These are phyloP conservation scores for Calonectria hongkongensis DNA, from an alignment of 2,329 filamentous ascomycete genomes.

Conservation along the genomic window DNA sequence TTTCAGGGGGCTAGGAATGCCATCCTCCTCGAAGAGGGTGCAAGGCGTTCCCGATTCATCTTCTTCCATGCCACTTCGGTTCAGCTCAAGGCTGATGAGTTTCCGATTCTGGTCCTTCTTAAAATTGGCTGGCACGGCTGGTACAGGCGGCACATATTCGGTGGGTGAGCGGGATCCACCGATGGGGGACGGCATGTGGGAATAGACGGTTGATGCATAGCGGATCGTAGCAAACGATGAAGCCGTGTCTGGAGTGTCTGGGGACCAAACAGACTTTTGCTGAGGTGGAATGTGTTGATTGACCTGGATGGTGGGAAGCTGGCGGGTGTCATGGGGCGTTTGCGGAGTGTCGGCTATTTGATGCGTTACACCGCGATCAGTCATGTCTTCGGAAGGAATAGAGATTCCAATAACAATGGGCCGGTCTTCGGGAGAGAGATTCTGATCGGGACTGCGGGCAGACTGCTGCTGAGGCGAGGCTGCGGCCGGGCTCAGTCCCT, in stretches of 20 bases:
- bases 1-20: conserved; percentile 64
- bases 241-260: conserved; percentile 74
- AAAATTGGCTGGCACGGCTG: conserved; percentile 70
- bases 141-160: conserved; percentile 74
- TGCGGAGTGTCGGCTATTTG: conserved; percentile 68
- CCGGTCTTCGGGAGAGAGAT: conserved; percentile 81
- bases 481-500: conserved; percentile 54
- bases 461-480: conserved; percentile 53
- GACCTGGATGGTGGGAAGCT: conserved; percentile 31
- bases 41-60: conserved; percentile 74
- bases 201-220: conserved; percentile 77
- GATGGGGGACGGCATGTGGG: conserved; percentile 68
- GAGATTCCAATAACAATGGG: conserved; percentile 84
- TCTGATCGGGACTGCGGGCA: conserved; percentile 58
- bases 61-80: conserved; percentile 61
- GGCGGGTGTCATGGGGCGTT: conserved; percentile 50
- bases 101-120: conserved; percentile 59
- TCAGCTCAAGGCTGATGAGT: conserved; percentile 61
- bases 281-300: conserved; percentile 53
- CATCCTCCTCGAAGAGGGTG: conserved; percentile 83
- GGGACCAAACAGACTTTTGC: conserved; percentile 75
- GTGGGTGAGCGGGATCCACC: conserved; percentile 43
- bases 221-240: conserved; percentile 65
- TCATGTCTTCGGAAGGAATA: conserved; percentile 69
- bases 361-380: conserved; percentile 65